Conservation (phyloP, 2,329 filamentous ascomycete species). For the Mollisiaceae sp. region DNA sequence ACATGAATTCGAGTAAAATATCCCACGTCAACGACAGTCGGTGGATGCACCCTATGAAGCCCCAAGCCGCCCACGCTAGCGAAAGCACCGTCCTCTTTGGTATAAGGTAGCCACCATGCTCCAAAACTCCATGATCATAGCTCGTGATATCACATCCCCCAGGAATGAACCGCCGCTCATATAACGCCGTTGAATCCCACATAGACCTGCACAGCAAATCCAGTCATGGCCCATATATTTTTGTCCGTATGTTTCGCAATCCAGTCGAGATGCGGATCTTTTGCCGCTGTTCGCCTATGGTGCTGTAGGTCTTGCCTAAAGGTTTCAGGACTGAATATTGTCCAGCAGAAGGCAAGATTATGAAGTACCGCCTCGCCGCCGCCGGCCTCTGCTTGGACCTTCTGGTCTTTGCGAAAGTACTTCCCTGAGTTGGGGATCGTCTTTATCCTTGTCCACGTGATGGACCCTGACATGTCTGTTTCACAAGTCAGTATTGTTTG, state of each 20-base stretch:
- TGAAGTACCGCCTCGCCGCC: conserved; percentile 55
- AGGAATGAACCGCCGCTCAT: not conserved
- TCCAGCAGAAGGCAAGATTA: conserved; percentile 25
- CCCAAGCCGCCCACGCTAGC: conserved; percentile 17
- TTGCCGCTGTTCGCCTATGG: not conserved
- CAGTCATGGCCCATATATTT: not conserved
- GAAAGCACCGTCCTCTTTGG: conserved; percentile 22
- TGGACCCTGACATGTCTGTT: conserved; percentile 88
- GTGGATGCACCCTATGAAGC: conserved; percentile 11
- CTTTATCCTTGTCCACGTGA: conserved; percentile 86
- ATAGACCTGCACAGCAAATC: conserved; percentile 1
- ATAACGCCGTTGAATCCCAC: conserved; percentile 17
- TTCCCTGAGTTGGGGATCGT: conserved; percentile 79
- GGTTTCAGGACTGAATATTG: not conserved
- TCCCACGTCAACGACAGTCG: conserved; percentile 15
- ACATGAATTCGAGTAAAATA: conserved; percentile 14
- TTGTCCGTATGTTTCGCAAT: not conserved
- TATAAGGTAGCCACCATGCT: conserved; percentile 26
- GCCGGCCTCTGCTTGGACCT: conserved; percentile 79
- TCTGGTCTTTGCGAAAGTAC: conserved; percentile 87
- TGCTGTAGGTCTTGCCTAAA: not conserved
- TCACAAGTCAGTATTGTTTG: not conserved
- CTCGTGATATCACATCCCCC: conserved; percentile 11
- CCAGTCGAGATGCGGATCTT: not conserved
- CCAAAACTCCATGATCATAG: conserved; percentile 27